phyloP scores from a whole-genome alignment of 75 land plant species.

The Pinus taeda region DNA sequence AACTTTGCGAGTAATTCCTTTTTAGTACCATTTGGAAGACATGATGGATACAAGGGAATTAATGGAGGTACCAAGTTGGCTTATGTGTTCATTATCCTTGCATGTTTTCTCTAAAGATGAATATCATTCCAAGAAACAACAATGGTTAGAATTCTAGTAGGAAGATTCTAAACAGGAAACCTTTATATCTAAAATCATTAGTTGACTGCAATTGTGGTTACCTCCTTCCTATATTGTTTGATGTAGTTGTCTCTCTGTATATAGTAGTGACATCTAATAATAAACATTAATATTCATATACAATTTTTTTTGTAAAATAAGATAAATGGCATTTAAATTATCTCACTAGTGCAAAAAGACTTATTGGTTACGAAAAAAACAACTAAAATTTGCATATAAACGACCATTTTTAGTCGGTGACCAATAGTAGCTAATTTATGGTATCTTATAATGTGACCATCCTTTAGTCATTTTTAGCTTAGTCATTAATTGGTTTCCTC shows the following conservation, averaged over 20 bases:
- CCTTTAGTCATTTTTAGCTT: too few relatives aligned
- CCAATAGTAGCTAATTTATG: too few relatives aligned
- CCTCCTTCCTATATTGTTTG: too few relatives aligned
- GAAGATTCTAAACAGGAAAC: not conserved
- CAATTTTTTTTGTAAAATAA: not conserved
- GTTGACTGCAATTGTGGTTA: not conserved
- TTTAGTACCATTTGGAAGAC: not conserved
- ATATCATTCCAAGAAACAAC: not conserved
- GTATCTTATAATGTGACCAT: too few relatives aligned
- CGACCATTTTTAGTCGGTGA: too few relatives aligned
- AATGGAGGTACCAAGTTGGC: not conserved
- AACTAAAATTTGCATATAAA: too few relatives aligned
- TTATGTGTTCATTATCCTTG: not conserved
- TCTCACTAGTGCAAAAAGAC: too few relatives aligned
- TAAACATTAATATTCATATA: not conserved
- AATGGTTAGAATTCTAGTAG: not conserved
- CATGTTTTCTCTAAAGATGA: not conserved
- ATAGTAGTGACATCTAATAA: not conserved
- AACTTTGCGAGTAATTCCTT: conserved; percentile 1
- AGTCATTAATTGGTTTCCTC: too few relatives aligned
- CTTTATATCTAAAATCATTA: not conserved
- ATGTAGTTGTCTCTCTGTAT: not conserved
- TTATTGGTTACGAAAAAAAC: too few relatives aligned
- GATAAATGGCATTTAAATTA: not conserved
- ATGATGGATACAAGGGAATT: not conserved